Percentiles rank a stretch among this genome's conserved stretches.
phyloP scores from a whole-genome alignment of 2,329 filamentous ascomycete species.

The Colletotrichum tanaceti region DNA sequence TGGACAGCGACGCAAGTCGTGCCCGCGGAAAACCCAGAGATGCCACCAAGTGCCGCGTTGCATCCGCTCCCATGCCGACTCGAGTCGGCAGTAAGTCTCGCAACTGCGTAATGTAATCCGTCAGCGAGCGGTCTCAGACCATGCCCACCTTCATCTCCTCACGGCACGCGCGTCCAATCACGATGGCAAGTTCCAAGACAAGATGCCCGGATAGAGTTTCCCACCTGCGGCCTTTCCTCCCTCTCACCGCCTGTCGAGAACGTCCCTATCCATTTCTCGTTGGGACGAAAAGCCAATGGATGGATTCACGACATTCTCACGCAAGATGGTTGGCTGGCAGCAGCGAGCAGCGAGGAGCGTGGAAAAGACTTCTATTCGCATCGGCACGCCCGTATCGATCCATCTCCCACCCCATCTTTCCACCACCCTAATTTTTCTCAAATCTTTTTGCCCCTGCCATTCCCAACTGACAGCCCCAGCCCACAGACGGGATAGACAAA shows the following conservation, averaged over 20 bases:
- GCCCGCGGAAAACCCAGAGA: neutral
- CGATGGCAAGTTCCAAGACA: constrained; percentile 14
- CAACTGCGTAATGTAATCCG: constrained; percentile 28
- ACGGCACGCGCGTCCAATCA: constrained; percentile 28
- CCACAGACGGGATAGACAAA: too few species aligned
- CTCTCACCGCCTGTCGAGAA: constrained; percentile 22
- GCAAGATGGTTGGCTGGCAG: neutral
- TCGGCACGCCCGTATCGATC: constrained; percentile 8
- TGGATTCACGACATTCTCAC: constrained; percentile 2
- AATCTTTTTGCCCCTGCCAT: constrained; percentile 3
- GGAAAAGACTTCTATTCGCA: neutral
- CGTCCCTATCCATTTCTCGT: constrained; percentile 15
- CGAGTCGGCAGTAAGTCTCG: neutral
- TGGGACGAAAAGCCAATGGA: constrained; percentile 22
- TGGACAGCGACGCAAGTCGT: neutral
- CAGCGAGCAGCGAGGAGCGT: neutral
- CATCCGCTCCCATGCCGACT: constrained; percentile 5
- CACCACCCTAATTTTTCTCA: neutral
- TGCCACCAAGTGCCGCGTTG: neutral
- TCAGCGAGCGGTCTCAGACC: constrained; percentile 34
- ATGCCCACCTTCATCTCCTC: constrained; percentile 27
- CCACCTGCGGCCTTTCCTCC: constrained; percentile 14
- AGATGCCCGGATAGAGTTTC: constrained; percentile 30
- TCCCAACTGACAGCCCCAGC: neutral
- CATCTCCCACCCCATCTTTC: neutral